These are phyloP conservation scores for Annona squamosa DNA, from an alignment of 164 flowering plant genomes.

Conservation along the genomic window DNA sequence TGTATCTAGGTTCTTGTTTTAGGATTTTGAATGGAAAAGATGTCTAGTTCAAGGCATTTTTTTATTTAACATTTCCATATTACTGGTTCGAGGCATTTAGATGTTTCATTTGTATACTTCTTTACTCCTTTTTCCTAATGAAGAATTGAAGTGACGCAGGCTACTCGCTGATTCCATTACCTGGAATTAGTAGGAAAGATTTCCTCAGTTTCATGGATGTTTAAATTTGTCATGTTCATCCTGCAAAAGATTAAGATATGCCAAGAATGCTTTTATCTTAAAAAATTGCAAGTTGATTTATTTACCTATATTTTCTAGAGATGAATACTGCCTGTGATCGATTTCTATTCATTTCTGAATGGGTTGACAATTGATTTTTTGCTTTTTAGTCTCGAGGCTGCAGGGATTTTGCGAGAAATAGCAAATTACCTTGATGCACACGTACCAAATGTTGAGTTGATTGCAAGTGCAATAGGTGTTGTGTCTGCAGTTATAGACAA, in stretches of 20 bases:
- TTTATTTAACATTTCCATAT: no score
- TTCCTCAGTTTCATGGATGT: background rate
- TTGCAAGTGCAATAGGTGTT: slow-evolving; percentile 88
- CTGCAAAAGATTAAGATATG: background rate
- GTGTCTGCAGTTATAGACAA: slow-evolving; percentile 94
- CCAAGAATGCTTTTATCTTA: background rate
- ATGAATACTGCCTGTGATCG: background rate
- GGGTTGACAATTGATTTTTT: background rate
- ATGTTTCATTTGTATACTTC: no score
- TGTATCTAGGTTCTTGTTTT: no score
- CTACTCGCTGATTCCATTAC: background rate
- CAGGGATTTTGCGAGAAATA: slow-evolving; percentile 81
- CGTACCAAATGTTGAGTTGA: slow-evolving; percentile 64
- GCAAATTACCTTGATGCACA: slow-evolving; percentile 92
- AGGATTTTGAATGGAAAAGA: no score
- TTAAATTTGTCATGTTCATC: background rate
- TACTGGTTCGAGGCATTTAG: no score
- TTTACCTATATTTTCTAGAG: background rate
- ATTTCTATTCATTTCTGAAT: background rate
- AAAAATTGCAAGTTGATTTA: background rate
- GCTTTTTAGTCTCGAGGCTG: slow-evolving; percentile 75
- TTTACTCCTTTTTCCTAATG: no score
- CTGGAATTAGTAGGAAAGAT: background rate
- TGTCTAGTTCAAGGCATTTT: no score
- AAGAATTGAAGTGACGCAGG: no score